Evolutionary conservation across 1,284 basidiomycete species (phyloP), one percentile per base, ranked within the genome.

Genomic region (Earliella scabrosa): DNA sequence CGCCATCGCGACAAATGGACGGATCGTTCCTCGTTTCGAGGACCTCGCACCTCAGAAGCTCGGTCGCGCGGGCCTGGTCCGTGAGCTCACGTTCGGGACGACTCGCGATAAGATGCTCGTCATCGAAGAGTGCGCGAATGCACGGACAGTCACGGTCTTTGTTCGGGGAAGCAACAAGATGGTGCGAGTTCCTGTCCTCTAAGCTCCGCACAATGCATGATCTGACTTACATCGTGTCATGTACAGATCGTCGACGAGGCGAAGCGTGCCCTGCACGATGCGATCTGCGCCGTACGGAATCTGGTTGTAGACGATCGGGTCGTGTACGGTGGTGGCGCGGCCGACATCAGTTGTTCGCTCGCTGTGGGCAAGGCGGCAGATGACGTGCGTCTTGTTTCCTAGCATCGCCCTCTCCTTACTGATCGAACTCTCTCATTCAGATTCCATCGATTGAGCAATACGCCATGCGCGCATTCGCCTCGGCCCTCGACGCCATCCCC

Each of bases 51-150:
- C 90, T 14, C 91, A 90, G 62, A 99, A 99, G 77, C 85, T 99
- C 13, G 97, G 97, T 18, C 86, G 84, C 58, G 97, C 97, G 1
- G 97, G 97, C 20, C 75, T 97, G 52, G 97, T 99, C 3, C 87
- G 95, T 39, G 97, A 99, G 75, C 76, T 99, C 41, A 87, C 92
- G 4, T 99, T 99, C 73, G 97, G 97, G 50, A 99, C 97, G 8
- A 99, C 97, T 14, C 85, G 93, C 62, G 97, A 99, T 75, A 97
- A 97, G 81, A 99, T 99, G 97, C 84, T 99, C 56, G 92, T 99
- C 61, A 97, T 99, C 66, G 97, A 99, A 74, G 95, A 99, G 70
- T 98, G 97, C 68, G 97, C 97, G 50, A 99, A 99, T 76, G 87
- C 92, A 13, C 87, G 95, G 50, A 96, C 97, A 23, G 97, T 98